phyloP scores from a whole-genome alignment of 495 filamentous ascomycete genomes.

The Hyaloscypha bicolor region DNA sequence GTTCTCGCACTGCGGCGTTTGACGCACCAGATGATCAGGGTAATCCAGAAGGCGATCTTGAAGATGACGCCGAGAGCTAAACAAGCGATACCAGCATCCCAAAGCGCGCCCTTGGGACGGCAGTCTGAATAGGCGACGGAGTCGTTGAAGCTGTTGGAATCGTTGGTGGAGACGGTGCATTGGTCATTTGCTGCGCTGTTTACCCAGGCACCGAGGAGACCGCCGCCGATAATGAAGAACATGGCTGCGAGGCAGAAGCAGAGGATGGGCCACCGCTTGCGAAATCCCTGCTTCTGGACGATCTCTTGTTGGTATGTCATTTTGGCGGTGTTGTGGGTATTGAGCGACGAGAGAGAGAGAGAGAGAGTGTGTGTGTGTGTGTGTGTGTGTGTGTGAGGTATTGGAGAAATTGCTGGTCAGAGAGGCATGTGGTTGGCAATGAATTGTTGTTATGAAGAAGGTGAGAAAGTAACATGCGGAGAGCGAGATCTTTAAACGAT shows the following conservation, averaged over 20 bases:
- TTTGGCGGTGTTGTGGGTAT: background rate
- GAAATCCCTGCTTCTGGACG: background rate
- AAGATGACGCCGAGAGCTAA: background rate
- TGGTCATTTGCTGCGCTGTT: background rate
- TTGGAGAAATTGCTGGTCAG: background rate
- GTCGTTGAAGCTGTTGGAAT: background rate
- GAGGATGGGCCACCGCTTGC: background rate
- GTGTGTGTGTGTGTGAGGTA: background rate
- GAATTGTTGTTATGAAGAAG: background rate
- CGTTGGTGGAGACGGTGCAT: background rate
- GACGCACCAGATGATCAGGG: background rate
- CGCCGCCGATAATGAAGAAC: background rate
- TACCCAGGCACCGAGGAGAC: background rate
- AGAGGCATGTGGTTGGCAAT: background rate
- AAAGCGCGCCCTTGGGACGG: background rate
- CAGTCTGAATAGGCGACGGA: background rate
- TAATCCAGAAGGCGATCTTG: background rate
- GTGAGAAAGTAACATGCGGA: background rate
- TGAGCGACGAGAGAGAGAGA: background rate
- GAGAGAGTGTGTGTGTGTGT: background rate
- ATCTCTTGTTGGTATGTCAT: background rate
- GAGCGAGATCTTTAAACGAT: background rate
- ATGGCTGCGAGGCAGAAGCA: background rate
- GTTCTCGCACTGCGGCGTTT: background rate
- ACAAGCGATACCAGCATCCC: background rate